Evolutionary conservation across 2,329 filamentous ascomycete species (phyloP).

Genomic region (Trichoderma sp.): DNA sequence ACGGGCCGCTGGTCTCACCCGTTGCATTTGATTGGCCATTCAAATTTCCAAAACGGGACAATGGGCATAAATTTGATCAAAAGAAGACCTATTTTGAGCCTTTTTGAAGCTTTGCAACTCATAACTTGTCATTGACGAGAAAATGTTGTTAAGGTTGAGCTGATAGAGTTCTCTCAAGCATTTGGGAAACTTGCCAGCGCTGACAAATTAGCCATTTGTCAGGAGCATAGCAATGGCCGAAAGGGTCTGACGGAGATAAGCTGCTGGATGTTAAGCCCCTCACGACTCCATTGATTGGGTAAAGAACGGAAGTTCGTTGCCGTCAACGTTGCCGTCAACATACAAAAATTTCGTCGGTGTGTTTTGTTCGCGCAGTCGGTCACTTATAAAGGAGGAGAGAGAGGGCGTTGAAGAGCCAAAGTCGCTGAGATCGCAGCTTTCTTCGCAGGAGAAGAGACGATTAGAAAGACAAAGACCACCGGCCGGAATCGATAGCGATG

Average conservation of each 20-base stretch:
- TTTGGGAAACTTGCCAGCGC: not conserved
- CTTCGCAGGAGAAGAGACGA: not conserved
- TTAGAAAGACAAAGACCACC: too few relatives aligned
- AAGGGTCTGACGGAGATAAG: conserved; percentile 15
- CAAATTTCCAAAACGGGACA: conserved; percentile 1
- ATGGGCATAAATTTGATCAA: not conserved
- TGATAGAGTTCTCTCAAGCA: not conserved
- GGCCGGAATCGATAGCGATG: not conserved
- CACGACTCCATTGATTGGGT: not conserved
- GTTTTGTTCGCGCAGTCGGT: not conserved
- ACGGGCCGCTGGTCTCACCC: not conserved
- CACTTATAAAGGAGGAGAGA: not conserved
- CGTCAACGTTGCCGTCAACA: not conserved
- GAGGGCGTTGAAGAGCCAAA: not conserved
- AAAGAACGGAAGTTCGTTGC: not conserved
- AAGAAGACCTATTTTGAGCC: not conserved
- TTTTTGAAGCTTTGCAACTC: not conserved
- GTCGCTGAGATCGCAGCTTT: not conserved
- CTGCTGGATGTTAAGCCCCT: not conserved
- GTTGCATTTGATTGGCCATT: not conserved
- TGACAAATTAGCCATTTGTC: conserved; percentile 13
- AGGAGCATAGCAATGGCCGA: not conserved
- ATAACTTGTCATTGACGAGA: not conserved
- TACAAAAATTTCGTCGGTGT: not conserved
- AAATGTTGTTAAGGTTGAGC: not conserved